Percentiles rank a stretch among this genome's conserved stretches.
Evolutionary conservation across 129 eudicot genomes (phyloP).

Genomic region (Flaveria brownii): DNA sequence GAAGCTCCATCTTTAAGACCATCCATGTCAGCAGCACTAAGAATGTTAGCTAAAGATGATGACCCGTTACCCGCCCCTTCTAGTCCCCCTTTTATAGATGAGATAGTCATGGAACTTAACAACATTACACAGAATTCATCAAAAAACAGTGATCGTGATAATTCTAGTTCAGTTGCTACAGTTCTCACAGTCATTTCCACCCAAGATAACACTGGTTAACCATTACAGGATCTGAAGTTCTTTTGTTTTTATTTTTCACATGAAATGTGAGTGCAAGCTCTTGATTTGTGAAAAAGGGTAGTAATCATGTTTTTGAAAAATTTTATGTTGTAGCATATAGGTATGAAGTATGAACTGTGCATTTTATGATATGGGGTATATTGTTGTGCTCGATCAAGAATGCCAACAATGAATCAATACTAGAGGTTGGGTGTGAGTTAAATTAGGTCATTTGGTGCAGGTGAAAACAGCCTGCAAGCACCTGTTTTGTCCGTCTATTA

Average conservation of each 20-base stretch:
- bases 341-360: background rate
- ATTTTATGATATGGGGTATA: background rate
- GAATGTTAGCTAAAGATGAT: constrained; percentile 63
- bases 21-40: constrained; percentile 56
- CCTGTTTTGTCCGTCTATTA: background rate
- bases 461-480: background rate
- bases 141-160: constrained; percentile 13
- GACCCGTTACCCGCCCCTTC: constrained; percentile 61
- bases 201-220: constrained; percentile 42
- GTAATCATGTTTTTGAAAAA: background rate
- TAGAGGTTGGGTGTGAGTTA: too few relatives aligned
- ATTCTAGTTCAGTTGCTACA: constrained; percentile 54
- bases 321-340: background rate
- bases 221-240: background rate
- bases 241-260: background rate
- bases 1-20: constrained; percentile 72
- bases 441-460: too few relatives aligned
- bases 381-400: background rate
- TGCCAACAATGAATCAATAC: too few relatives aligned
- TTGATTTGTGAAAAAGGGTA: background rate
- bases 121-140: constrained; percentile 33
- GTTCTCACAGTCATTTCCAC: constrained; percentile 54
- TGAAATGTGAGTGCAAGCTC: background rate
- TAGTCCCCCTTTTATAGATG: constrained; percentile 72
- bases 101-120: constrained; percentile 63